Conservation (phyloP, 345 rosid genomes). For the Excoecaria cochinchinensis region DNA sequence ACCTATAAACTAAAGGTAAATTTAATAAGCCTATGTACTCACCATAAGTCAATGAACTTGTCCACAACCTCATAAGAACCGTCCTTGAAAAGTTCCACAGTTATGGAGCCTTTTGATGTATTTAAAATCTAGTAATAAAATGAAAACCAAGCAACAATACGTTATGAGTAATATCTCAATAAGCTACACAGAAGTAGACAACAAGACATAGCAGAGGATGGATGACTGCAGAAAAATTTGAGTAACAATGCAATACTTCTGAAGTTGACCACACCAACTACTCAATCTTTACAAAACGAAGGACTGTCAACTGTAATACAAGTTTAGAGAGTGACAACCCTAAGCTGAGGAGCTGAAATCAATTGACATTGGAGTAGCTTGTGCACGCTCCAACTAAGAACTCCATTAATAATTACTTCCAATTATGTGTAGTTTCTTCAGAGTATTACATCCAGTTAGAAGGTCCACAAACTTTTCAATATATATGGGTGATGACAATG, state of each 20-base stretch:
- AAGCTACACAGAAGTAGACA: neutral
- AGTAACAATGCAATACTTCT: neutral
- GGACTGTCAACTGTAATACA: neutral
- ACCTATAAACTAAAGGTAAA: neutral
- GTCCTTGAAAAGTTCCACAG: slow-evolving; percentile 30
- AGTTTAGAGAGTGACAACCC: neutral
- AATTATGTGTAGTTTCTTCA: neutral
- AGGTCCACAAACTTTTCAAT: neutral
- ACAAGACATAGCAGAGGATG: neutral
- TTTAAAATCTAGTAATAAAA: slow-evolving; percentile 17
- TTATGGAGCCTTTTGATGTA: slow-evolving; percentile 26
- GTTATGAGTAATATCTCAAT: neutral
- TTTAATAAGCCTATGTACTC: slow-evolving; percentile 2
- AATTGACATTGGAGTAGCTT: neutral
- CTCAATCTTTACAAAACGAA: neutral
- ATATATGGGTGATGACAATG: neutral
- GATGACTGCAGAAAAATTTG: neutral
- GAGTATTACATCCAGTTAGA: neutral
- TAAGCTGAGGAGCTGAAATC: neutral
- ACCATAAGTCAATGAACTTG: slow-evolving; percentile 27
- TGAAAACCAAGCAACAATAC: neutral
- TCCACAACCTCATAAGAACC: slow-evolving; percentile 19
- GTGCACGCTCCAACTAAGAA: neutral
- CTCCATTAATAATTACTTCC: neutral
- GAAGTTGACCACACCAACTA: neutral